Evolutionary conservation across 495 filamentous ascomycete genomes (phyloP).

Genomic region (Lepidopterella palustris): DNA sequence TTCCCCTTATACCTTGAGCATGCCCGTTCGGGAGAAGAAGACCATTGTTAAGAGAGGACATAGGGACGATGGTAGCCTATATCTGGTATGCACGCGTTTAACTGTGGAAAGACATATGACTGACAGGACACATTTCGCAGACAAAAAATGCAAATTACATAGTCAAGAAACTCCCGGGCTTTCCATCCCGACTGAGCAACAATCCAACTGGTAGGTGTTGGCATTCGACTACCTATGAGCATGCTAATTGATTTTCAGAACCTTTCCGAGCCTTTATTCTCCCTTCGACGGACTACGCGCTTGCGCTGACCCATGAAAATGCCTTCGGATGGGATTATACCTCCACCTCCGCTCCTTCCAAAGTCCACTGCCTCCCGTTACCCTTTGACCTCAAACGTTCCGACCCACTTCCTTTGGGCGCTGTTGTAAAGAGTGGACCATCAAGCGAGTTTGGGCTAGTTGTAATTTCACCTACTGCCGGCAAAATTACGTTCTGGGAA

Average conservation of each 20-base stretch:
- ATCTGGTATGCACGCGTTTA: conserved; percentile 25
- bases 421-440: conserved; percentile 66
- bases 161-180: conserved; percentile 73
- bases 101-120: not conserved
- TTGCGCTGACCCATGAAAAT: conserved; percentile 69
- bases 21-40: conserved; percentile 36
- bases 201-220: conserved; percentile 14
- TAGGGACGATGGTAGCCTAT: conserved; percentile 33
- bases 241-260: conserved; percentile 13
- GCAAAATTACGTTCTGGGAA: conserved; percentile 91
- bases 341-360: conserved; percentile 44
- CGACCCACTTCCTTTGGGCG: conserved; percentile 69
- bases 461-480: conserved; percentile 71
- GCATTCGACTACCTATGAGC: conserved; percentile 20
- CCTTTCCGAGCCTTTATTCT: conserved; percentile 24
- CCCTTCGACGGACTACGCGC: conserved; percentile 48
- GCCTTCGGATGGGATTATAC: conserved; percentile 87
- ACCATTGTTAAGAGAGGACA: conserved; percentile 21
- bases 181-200: conserved; percentile 59
- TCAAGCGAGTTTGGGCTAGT: conserved; percentile 75
- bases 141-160: conserved; percentile 81
- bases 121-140: conserved; percentile 40
- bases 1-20: conserved; percentile 19
- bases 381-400: conserved; percentile 60
- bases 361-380: conserved; percentile 62